A percentile compares a stretch with the other conserved stretches of the same genome.
Conservation (phyloP, 2,329 filamentous ascomycete species). For the Venturiaceae sp. region DNA sequence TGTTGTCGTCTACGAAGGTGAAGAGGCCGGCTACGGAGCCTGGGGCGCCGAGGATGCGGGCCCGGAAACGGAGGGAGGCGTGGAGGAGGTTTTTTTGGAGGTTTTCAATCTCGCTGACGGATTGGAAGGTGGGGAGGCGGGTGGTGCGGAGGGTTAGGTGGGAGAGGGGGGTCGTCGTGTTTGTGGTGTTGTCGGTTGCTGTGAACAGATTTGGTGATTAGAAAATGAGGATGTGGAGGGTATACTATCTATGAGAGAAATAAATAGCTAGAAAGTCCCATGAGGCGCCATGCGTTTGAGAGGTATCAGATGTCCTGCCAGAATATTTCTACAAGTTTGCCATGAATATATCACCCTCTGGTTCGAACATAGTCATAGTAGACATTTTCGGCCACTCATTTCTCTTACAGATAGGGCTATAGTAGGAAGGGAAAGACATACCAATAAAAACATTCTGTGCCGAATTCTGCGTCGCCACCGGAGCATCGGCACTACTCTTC, state of each 20-base stretch:
- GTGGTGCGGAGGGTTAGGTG: constrained; percentile 39
- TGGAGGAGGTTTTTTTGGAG: constrained; percentile 33
- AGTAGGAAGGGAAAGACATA: no score
- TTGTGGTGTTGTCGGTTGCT: not conserved
- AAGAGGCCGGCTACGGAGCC: constrained; percentile 48
- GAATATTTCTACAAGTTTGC: no score
- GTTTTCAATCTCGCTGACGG: constrained; percentile 39
- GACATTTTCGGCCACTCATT: no score
- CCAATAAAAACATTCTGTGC: constrained; percentile 36
- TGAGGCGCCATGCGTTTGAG: no score
- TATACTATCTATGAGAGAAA: not conserved
- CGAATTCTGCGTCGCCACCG: constrained; percentile 35
- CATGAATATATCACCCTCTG: no score
- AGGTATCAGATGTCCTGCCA: no score
- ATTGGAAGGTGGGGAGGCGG: constrained; percentile 31
- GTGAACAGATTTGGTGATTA: not conserved
- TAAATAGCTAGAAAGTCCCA: no score
- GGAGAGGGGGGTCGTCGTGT: constrained; percentile 21
- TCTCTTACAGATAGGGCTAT: no score
- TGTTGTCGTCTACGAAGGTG: constrained; percentile 35
- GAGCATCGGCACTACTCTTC: constrained; percentile 22
- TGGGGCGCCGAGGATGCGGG: constrained; percentile 32
- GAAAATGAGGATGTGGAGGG: not conserved
- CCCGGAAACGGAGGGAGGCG: constrained; percentile 37
- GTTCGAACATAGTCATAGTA: no score